These are phyloP conservation scores for Hebeloma cylindrosporum DNA, from an alignment of 768 basidiomycete species.

Conservation along the genomic window DNA sequence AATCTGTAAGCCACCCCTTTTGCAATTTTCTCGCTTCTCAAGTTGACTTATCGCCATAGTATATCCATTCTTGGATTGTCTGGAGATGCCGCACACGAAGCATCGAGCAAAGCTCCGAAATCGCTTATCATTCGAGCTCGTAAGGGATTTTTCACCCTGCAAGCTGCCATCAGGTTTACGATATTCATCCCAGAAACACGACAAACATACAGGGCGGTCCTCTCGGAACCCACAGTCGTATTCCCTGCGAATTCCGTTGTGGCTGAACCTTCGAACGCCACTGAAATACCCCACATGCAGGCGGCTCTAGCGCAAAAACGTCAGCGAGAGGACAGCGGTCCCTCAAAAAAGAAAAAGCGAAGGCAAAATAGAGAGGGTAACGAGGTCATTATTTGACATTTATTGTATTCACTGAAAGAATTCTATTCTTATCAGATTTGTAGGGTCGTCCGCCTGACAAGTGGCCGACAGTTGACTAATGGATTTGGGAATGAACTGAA, in stretches of 20 bases:
- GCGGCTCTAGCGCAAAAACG: background rate
- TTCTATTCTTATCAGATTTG: background rate
- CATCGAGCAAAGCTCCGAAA: slow-evolving; percentile 59
- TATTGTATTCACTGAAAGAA: background rate
- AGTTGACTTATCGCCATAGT: slow-evolving; percentile 35
- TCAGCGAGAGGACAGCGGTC: slow-evolving; percentile 1
- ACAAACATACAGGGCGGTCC: slow-evolving; percentile 74
- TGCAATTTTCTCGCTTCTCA: background rate
- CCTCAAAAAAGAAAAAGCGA: slow-evolving; percentile 19
- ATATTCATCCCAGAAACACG: slow-evolving; percentile 59
- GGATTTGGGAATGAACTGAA: too few relatives aligned
- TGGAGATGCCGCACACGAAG: slow-evolving; percentile 66
- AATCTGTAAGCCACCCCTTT: slow-evolving; percentile 59
- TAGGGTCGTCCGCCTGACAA: too few relatives aligned
- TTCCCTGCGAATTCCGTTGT: slow-evolving; percentile 32
- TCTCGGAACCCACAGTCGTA: slow-evolving; percentile 73
- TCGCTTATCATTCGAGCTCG: slow-evolving; percentile 72
- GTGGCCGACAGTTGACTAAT: too few relatives aligned
- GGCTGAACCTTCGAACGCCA: background rate
- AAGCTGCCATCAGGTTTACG: background rate
- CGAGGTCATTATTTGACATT: background rate
- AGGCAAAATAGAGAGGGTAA: slow-evolving; percentile 11
- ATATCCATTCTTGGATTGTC: slow-evolving; percentile 65
- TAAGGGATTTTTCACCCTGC: slow-evolving; percentile 36
- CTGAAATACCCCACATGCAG: background rate